These are phyloP conservation scores for Xerocomellus chrysenteron DNA, from an alignment of 768 basidiomycete species.

Conservation along the genomic window DNA sequence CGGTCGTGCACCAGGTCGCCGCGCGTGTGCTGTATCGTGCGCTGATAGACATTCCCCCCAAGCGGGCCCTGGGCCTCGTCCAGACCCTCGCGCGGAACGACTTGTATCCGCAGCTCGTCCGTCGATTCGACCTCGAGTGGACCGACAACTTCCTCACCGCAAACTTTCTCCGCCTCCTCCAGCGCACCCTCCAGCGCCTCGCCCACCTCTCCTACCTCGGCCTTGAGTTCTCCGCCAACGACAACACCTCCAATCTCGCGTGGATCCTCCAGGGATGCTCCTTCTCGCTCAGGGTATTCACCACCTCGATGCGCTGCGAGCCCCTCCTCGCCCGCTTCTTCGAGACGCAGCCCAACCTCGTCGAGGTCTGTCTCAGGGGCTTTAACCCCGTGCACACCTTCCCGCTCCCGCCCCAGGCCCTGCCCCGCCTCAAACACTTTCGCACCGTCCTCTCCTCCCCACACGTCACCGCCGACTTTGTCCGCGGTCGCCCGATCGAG, in stretches of 20 bases:
- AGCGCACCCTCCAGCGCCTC: slow-evolving; percentile 41
- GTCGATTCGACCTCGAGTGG: slow-evolving; percentile 48
- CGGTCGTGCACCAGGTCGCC: slow-evolving; percentile 28
- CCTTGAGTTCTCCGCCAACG: slow-evolving; percentile 46
- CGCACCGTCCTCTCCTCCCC: slow-evolving; percentile 56
- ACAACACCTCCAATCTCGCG: slow-evolving; percentile 36
- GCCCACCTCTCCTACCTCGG: slow-evolving; percentile 40
- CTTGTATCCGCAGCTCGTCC: slow-evolving; percentile 41
- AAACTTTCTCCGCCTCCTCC: slow-evolving; percentile 52
- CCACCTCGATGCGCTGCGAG: slow-evolving; percentile 58
- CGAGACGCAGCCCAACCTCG: slow-evolving; percentile 46
- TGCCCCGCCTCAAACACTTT: slow-evolving; percentile 49
- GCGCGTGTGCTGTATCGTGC: slow-evolving; percentile 37
- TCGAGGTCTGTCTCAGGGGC: slow-evolving; percentile 56
- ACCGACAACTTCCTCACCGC: slow-evolving; percentile 36
- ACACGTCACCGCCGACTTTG: slow-evolving; percentile 42
- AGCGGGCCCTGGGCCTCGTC: slow-evolving; percentile 37
- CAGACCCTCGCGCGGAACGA: slow-evolving; percentile 39
- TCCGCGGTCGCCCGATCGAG: slow-evolving; percentile 48
- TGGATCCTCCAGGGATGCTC: slow-evolving; percentile 50
- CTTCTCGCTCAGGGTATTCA: slow-evolving; percentile 47
- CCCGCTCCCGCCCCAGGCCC: slow-evolving; percentile 37
- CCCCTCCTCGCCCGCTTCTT: slow-evolving; percentile 49
- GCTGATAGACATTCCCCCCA: slow-evolving; percentile 35
- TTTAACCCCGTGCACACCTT: slow-evolving; percentile 39